Evolutionary conservation across 169 alveolate genomes (phyloP), one percentile per base, ranked within the genome.

Genomic region (Babesia caballi): DNA sequence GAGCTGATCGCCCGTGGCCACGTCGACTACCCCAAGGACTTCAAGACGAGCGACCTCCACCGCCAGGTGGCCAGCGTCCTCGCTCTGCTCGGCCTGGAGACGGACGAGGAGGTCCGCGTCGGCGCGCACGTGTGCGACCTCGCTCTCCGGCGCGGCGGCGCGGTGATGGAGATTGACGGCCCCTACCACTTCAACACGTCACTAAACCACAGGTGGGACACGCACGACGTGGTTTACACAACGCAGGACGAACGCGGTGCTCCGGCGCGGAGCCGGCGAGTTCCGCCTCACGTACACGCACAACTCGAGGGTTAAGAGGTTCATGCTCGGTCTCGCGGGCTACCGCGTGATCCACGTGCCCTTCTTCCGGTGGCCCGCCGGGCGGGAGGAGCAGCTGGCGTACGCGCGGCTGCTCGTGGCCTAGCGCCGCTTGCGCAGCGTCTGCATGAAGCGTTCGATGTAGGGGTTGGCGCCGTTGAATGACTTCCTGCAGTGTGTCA

Each of bases 391-490:
- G 12, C 87, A 78, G 67, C 27, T 78, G n/a, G 68, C 38, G 33
- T 57, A 67, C 57, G 40, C 23, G 2, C 49, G 50, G 23, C 9
- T 12, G 56, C 15, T 19, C 27, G 19, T 14, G 38, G 4, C 49
- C n/a, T 35, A 30, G 36, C 50, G 40, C 46, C 75, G 30, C 65
- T 54, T 76, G 33, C 46, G n/a, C 41, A 66, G 17, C 44, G 60
- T 23, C 47, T 33, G 46, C 78, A 76, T 76, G 56, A 28, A 54
- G 25, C 65, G 56, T 25, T 76, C 85, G 23, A 67, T 63, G 27
- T 21, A 56, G 33, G 85, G 85, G 51, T 76, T 76, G 66, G 85
- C 82, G 19, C 85, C 85, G 66, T 76, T 76, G 66, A 44, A 76
- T 5, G 85, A 76, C 27, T 51, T 32, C 73, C 85, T 76, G 61